phyloP scores from a whole-genome alignment of 2,329 filamentous ascomycete genomes.

The Madurella mycetomatis region DNA sequence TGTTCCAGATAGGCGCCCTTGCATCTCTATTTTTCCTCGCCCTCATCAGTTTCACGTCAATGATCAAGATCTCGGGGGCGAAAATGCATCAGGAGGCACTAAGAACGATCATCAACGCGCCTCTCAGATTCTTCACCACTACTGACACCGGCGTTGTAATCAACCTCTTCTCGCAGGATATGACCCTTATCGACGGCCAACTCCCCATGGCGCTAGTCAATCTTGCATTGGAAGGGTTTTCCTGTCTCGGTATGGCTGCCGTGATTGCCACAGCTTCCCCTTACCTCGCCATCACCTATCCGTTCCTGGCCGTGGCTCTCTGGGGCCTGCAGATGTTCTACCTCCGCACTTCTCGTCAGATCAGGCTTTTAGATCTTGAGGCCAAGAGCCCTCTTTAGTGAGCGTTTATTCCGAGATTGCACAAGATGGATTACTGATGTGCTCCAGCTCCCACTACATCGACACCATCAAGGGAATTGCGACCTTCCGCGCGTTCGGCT shows the following conservation, averaged over 20 bases:
- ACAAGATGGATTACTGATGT: neutral
- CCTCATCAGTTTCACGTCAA: constrained; percentile 19
- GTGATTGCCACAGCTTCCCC: constrained; percentile 30
- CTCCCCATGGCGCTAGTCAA: constrained; percentile 33
- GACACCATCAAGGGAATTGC: constrained; percentile 52
- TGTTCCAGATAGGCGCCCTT: constrained; percentile 24
- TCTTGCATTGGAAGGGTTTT: constrained; percentile 22
- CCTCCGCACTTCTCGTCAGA: constrained; percentile 55
- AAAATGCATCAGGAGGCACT: constrained; percentile 30
- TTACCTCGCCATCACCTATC: constrained; percentile 41
- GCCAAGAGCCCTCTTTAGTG: constrained; percentile 56
- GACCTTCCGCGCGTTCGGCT: constrained; percentile 55
- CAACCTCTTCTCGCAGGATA: constrained; percentile 41
- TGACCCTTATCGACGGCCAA: constrained; percentile 38
- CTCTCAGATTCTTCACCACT: constrained; percentile 33
- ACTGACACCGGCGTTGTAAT: constrained; percentile 34
- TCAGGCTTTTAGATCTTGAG: constrained; percentile 58
- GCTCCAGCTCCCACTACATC: constrained; percentile 44
- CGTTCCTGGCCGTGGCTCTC: constrained; percentile 41
- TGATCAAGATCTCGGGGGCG: constrained; percentile 24
- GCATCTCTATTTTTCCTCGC: constrained; percentile 22
- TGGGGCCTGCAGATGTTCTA: constrained; percentile 55
- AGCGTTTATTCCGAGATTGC: constrained; percentile 10
- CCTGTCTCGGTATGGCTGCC: constrained; percentile 26
- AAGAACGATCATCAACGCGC: constrained; percentile 31